Percentiles rank a stretch among this genome's conserved stretches.
Evolutionary conservation across 1,284 basidiomycete species (phyloP).

Genomic region (Tylopilus sp.): DNA sequence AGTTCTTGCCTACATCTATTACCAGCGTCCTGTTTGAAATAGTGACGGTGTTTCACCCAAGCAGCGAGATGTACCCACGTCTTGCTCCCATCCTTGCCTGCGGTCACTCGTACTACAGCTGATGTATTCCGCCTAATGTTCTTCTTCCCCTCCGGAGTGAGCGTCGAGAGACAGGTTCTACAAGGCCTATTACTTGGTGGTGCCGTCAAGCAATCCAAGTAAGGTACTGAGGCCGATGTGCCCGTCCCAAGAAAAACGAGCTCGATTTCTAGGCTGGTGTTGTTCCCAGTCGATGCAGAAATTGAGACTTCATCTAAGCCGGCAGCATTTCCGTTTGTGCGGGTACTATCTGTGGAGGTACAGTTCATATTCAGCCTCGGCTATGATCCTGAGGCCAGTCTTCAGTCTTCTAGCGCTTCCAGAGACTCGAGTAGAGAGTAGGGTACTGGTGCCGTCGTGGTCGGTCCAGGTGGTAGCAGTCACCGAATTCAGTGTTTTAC

Average conservation of each 20-base stretch:
- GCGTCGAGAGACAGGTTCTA: slow-evolving; percentile 63
- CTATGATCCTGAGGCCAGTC: background rate
- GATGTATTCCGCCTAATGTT: slow-evolving; percentile 78
- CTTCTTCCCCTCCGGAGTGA: slow-evolving; percentile 62
- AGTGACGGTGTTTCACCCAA: background rate
- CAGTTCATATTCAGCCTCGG: slow-evolving; percentile 4
- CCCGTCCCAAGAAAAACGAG: slow-evolving; percentile 74
- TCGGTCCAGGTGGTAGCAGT: no score
- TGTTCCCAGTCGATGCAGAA: background rate
- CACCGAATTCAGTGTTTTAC: background rate
- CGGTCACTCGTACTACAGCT: slow-evolving; percentile 51
- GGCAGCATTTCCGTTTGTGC: background rate
- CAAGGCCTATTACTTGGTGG: slow-evolving; percentile 48
- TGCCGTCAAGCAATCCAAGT: slow-evolving; percentile 63
- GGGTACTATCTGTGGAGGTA: slow-evolving; percentile 1
- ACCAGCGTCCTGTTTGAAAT: slow-evolving; percentile 55
- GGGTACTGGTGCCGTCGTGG: background rate
- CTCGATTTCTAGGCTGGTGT: slow-evolving; percentile 38
- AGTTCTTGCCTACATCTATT: slow-evolving; percentile 80
- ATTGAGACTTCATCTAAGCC: background rate
- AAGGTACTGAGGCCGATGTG: slow-evolving; percentile 65
- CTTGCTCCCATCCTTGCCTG: slow-evolving; percentile 44
- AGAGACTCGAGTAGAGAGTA: background rate
- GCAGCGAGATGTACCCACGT: slow-evolving; percentile 43
- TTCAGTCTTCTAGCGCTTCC: background rate